phyloP scores from a whole-genome alignment of 2,329 filamentous ascomycete species.

The Aspergillus jensenii region DNA sequence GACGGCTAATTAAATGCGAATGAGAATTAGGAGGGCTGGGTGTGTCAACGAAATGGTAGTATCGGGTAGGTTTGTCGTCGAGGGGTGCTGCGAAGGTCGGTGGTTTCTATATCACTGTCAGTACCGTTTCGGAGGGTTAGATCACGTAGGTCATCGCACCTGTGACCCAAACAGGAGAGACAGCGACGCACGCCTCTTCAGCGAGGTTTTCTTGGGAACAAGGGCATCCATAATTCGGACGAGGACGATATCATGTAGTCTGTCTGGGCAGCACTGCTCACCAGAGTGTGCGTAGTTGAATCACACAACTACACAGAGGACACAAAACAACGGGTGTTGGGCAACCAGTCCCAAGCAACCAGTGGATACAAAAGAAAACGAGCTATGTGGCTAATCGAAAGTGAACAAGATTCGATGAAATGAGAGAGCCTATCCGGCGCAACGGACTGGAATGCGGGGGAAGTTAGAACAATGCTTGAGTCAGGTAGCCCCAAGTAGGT shows the following conservation, averaged over 20 bases:
- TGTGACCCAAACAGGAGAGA: constrained; percentile 19
- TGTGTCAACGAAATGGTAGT: constrained; percentile 38
- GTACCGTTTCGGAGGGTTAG: neutral
- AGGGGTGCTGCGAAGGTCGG: constrained; percentile 14
- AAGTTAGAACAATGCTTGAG: constrained; percentile 3
- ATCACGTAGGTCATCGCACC: constrained; percentile 6
- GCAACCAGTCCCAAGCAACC: constrained; percentile 14
- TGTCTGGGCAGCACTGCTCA: neutral
- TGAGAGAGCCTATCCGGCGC: constrained; percentile 7
- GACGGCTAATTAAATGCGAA: constrained; percentile 36
- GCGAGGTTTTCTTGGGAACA: constrained; percentile 7
- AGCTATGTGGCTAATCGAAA: constrained; percentile 4
- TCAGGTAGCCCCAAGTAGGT: neutral
- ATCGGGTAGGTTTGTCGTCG: constrained; percentile 19
- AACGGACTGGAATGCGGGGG: constrained; percentile 21
- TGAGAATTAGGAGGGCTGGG: constrained; percentile 29
- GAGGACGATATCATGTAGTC: neutral
- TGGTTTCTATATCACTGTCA: constrained; percentile 14
- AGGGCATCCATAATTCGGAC: constrained; percentile 16
- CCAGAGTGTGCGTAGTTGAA: neutral
- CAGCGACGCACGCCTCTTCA: constrained; percentile 17
- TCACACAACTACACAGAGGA: neutral
- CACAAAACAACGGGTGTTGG: neutral
- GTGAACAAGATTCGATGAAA: neutral
- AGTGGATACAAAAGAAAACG: constrained; percentile 6